Evolutionary conservation across 1,284 basidiomycete genomes (phyloP).

Genomic region (Cutaneotrichosporon cyanovorans): DNA sequence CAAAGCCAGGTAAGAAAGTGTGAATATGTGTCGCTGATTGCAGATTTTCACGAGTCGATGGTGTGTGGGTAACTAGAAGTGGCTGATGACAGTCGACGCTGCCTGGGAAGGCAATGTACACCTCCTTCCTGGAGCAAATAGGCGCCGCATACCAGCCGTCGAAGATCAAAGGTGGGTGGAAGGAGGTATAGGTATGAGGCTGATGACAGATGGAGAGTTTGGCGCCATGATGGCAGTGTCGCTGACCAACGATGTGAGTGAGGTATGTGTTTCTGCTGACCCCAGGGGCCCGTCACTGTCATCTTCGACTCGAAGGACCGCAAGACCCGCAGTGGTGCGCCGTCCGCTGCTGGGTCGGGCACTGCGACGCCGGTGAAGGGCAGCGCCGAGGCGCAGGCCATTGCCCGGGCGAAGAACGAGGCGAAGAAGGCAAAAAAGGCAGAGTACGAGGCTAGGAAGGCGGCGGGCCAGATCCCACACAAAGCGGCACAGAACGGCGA

Average conservation of each 20-base stretch:
- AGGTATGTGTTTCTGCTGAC: constrained; percentile 5
- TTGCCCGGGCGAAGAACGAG: constrained; percentile 12
- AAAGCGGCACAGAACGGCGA: no score
- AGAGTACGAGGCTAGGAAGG: constrained; percentile 10
- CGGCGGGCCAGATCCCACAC: constrained; percentile 4
- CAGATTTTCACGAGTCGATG: constrained; percentile 87
- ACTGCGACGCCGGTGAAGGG: constrained; percentile 10
- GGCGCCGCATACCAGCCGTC: constrained; percentile 58
- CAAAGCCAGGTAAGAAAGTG: constrained; percentile 51
- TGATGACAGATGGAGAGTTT: constrained; percentile 56
- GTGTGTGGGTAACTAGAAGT: constrained; percentile 42
- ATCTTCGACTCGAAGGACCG: constrained; percentile 54
- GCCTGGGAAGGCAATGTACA: constrained; percentile 63
- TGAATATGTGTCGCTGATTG: background rate
- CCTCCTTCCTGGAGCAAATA: constrained; percentile 62
- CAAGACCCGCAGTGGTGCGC: background rate
- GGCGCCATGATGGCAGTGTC: constrained; percentile 89
- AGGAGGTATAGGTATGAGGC: background rate
- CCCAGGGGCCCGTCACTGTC: constrained; percentile 72
- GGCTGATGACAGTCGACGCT: constrained; percentile 52
- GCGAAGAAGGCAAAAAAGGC: constrained; percentile 14
- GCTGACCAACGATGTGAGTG: constrained; percentile 69
- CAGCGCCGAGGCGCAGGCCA: constrained; percentile 4
- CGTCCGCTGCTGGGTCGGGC: constrained; percentile 1
- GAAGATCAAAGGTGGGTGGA: constrained; percentile 63